These are phyloP conservation scores for Amaranthus cruentus DNA, from an alignment of 148 eudicot genomes.

Conservation along the genomic window DNA sequence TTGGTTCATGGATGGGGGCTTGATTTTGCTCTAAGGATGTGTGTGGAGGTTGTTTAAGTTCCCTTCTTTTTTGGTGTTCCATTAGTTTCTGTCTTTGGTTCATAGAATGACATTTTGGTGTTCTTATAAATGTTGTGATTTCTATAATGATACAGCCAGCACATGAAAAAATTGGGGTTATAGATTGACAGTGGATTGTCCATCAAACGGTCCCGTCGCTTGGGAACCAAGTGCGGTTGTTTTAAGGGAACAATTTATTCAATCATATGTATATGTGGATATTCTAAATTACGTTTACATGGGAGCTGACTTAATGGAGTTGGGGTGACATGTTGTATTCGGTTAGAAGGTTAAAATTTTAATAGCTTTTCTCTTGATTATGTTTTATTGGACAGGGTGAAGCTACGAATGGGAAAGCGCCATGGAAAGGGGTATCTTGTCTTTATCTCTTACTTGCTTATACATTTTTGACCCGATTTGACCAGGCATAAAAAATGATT, in stretches of 20 bases:
- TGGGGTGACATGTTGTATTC: no score
- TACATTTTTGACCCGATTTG: neutral
- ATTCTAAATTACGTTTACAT: no score
- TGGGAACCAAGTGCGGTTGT: slow-evolving; percentile 56
- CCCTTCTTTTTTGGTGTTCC: neutral
- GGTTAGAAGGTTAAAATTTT: no score
- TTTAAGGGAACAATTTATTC: neutral
- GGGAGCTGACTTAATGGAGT: no score
- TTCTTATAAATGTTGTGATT: neutral
- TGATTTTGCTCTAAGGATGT: slow-evolving; percentile 78
- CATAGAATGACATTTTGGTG: neutral
- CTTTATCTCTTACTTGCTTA: neutral
- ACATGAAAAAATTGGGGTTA: slow-evolving; percentile 82
- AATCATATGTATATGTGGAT: no score
- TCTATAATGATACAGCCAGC: slow-evolving; percentile 40
- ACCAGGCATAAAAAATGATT: no score
- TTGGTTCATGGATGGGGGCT: slow-evolving; percentile 92
- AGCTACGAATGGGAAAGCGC: slow-evolving; percentile 52
- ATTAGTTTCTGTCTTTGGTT: no score
- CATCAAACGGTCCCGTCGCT: slow-evolving; percentile 77
- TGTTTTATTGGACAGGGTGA: slow-evolving; percentile 39
- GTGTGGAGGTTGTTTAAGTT: slow-evolving; percentile 51
- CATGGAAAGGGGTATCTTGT: slow-evolving; percentile 68
- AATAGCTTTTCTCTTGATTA: neutral
- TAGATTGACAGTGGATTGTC: slow-evolving; percentile 75